Percentiles rank a stretch among this genome's conserved stretches.
Conservation (phyloP, 73 alveolate species). For the Paramecium biaurelia region DNA sequence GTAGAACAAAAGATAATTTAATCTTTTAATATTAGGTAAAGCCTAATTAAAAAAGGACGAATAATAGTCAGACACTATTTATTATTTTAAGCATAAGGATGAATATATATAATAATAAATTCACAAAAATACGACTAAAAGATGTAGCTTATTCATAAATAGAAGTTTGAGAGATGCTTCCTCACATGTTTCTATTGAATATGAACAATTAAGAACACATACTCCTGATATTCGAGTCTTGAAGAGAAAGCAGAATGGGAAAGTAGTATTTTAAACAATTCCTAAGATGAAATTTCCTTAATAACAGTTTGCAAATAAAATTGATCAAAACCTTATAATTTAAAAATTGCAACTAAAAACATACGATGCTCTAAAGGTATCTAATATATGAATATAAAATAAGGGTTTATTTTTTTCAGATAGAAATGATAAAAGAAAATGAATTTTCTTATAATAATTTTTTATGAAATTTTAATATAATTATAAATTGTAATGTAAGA, state of each 20-base stretch:
- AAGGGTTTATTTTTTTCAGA: neutral
- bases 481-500: neutral
- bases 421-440: neutral
- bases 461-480: neutral
- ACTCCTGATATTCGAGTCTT: neutral
- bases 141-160: neutral
- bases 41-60: neutral
- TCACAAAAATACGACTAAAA: neutral
- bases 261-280: neutral
- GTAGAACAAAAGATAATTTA: neutral
- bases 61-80: neutral
- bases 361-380: neutral
- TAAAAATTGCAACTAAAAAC: neutral
- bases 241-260: neutral
- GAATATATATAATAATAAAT: neutral
- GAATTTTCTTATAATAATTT: neutral
- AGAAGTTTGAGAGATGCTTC: neutral
- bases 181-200: neutral
- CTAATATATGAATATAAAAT: neutral
- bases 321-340: neutral
- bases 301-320: neutral
- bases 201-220: neutral
- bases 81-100: neutral
- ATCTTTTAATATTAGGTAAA: neutral
- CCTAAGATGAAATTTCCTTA: neutral